Base-by-base conservation (phyloP, 2,329 filamentous ascomycete genomes). In the Rugonectria rugulosa region DNA sequence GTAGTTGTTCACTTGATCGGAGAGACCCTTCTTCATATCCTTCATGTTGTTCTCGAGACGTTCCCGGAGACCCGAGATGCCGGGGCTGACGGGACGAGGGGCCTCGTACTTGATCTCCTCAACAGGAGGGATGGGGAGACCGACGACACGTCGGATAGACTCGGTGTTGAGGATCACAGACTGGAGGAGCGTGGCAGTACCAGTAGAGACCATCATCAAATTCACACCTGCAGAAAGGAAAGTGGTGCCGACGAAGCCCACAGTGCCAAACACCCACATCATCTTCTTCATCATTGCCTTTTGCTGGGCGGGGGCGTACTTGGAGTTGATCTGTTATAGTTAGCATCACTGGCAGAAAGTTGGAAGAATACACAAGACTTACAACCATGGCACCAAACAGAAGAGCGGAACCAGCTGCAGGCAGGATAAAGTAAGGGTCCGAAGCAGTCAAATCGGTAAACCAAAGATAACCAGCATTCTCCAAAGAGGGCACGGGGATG, bases 351-450 rank as follows among this genome's bases (percentile, higher is more conserved):
- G 1, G n/a, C 12, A 31, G 10, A n/a, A 19, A 10, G 5, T 2
- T 6, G 7, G 5, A 15, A 1, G 29, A 32, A 29, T 14, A n/a
- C n/a, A n/a, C 23, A 6, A 14, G 29, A 57, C 77, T 51, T 71
- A 82, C 81, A 52, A 79, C 80, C 53, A 91, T 75, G 45, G 85
- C 81, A 23, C 78, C 63, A 62, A 81, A 83, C 72, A 89, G 81
- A 49, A 85, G 68, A 7, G 69, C 72, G 2, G 86, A 81, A 3
- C 87, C 85, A 2, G 81, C 53, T 3, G 85, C 60, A 2, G 95
- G 95, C 26, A 98, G 76, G 34, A 95, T 72, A 64, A 85, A 94
- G 66, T 81, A 88, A 0, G 95, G 94, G 73, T 99, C 95, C 2
- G 84, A 73, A 19, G 86, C 70, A 0, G 91, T 88, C 59, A 99